Conservation (phyloP, 2,329 filamentous ascomycete species). For the Trichophyton schoenleinii region DNA sequence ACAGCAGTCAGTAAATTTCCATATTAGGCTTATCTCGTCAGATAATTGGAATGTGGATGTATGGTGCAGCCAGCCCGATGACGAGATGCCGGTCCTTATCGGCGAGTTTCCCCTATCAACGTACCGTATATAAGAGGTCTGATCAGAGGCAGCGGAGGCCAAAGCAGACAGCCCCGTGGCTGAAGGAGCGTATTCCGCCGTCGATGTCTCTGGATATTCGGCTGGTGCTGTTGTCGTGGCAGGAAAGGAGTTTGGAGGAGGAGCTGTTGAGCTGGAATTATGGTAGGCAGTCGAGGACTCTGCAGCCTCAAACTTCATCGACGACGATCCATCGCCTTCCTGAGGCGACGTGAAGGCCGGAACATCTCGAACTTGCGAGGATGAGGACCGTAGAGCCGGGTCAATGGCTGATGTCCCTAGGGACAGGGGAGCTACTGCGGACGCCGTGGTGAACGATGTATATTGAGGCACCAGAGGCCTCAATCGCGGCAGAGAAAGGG, state of each 20-base stretch:
- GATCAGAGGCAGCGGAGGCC: slow-evolving; percentile 44
- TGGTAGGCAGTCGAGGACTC: slow-evolving; percentile 38
- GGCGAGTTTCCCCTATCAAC: slow-evolving; percentile 13
- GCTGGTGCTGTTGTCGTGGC: slow-evolving; percentile 16
- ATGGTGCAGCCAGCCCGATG: background rate
- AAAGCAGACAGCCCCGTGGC: slow-evolving; percentile 48
- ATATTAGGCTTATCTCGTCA: background rate
- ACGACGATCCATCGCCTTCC: slow-evolving; percentile 35
- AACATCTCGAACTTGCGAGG: slow-evolving; percentile 30
- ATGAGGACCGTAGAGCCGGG: slow-evolving; percentile 35
- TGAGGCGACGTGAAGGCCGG: slow-evolving; percentile 31
- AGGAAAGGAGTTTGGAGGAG: slow-evolving; percentile 30
- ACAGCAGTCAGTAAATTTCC: background rate
- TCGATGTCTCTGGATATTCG: slow-evolving; percentile 17
- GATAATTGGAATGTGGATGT: background rate
- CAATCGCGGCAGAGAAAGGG: background rate
- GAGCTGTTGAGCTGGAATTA: slow-evolving; percentile 31
- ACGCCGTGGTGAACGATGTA: slow-evolving; percentile 39
- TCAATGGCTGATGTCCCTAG: slow-evolving; percentile 49
- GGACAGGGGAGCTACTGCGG: slow-evolving; percentile 47
- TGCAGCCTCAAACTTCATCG: slow-evolving; percentile 30
- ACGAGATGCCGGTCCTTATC: background rate
- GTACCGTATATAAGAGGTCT: slow-evolving; percentile 42
- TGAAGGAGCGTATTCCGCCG: slow-evolving; percentile 23
- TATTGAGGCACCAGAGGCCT: slow-evolving; percentile 18